Conservation (phyloP, 345 rosid species). For the Eutrema heterophyllum region DNA sequence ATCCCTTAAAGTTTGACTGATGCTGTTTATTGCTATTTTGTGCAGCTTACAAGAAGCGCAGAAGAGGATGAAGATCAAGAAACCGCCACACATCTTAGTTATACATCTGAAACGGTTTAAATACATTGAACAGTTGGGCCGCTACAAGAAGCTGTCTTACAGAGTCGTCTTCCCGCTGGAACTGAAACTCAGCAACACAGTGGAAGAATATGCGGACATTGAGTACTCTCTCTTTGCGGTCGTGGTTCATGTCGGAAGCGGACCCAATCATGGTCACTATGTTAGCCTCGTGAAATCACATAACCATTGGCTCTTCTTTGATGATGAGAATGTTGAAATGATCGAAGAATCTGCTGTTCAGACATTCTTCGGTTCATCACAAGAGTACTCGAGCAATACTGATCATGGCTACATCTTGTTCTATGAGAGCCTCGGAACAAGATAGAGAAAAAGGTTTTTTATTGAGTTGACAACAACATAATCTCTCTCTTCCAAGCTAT, state of each 20-base stretch:
- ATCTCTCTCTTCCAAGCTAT: background rate
- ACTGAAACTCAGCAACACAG: conserved; percentile 82
- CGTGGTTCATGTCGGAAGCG: conserved; percentile 92
- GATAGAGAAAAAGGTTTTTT: background rate
- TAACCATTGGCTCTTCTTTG: conserved; percentile 89
- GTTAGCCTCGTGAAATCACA: conserved; percentile 92
- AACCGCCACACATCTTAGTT: conserved; percentile 85
- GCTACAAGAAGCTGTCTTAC: conserved; percentile 88
- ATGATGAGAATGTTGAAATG: conserved; percentile 89
- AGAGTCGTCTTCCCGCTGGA: conserved; percentile 84
- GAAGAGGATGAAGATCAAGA: conserved; percentile 96
- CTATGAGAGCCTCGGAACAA: conserved; percentile 59
- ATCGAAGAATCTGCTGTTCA: conserved; percentile 87
- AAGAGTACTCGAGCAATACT: conserved; percentile 80
- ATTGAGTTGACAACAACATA: conserved; percentile 25
- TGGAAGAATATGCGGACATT: conserved; percentile 57
- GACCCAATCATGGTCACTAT: conserved; percentile 93
- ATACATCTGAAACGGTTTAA: conserved; percentile 85
- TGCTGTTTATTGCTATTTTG: too few species aligned
- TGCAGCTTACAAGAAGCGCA: conserved; percentile 96
- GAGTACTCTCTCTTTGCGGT: conserved; percentile 91
- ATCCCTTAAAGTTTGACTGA: background rate
- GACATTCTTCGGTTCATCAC: conserved; percentile 86
- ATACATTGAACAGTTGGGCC: conserved; percentile 85
- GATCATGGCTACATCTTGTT: conserved; percentile 95